Evolutionary conservation across 768 basidiomycete species (phyloP).

Genomic region (Pleurotus citrinopileatus): DNA sequence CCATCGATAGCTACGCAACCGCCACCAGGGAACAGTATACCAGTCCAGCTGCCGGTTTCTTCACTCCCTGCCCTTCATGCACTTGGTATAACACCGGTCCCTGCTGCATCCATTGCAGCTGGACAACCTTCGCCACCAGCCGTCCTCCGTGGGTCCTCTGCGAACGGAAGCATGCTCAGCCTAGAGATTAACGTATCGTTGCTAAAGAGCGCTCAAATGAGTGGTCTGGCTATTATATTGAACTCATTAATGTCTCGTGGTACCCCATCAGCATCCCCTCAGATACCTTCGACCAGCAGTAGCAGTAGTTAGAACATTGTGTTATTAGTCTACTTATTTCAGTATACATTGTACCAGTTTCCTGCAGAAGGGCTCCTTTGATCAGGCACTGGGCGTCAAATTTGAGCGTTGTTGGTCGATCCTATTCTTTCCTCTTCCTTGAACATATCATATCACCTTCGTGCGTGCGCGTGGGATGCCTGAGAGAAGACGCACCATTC

Average conservation of each 20-base stretch:
- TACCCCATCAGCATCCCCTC: not conserved
- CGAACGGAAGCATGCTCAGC: constrained; percentile 69
- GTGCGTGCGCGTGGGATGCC: no score
- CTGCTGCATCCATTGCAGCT: constrained; percentile 45
- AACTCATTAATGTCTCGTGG: constrained; percentile 64
- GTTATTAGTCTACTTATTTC: no score
- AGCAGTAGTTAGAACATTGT: not conserved
- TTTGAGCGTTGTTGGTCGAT: no score
- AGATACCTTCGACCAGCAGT: not conserved
- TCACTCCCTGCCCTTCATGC: constrained; percentile 64
- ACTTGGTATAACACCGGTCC: constrained; percentile 72
- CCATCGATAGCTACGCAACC: constrained; percentile 25
- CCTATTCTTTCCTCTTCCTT: no score
- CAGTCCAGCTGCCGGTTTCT: constrained; percentile 70
- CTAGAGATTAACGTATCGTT: constrained; percentile 78
- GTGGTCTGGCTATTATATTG: constrained; percentile 65
- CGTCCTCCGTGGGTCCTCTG: constrained; percentile 68
- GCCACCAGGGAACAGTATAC: constrained; percentile 43
- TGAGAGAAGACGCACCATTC: constrained; percentile 3
- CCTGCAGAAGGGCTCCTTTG: no score
- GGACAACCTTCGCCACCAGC: constrained; percentile 70
- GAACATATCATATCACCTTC: no score
- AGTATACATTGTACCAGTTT: no score
- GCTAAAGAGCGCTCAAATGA: constrained; percentile 75
- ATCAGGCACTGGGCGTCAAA: no score